Conservation (phyloP, 805 yeast genomes). For the Candida andamanensis region DNA sequence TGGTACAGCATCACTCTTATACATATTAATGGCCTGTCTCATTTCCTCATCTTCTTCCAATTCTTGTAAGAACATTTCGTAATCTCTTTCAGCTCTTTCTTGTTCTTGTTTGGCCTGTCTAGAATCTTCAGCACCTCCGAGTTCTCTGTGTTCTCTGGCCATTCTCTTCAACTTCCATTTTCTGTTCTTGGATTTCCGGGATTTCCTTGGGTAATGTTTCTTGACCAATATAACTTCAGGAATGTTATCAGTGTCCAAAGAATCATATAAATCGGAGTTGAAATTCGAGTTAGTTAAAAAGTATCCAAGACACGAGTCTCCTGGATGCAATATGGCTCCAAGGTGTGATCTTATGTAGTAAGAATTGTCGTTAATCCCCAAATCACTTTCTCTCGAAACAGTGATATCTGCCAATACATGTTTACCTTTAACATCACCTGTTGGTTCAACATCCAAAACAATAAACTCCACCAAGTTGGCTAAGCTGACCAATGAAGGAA, state of each 20-base stretch:
- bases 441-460: slow-evolving; percentile 90
- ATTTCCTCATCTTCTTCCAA: slow-evolving; percentile 95
- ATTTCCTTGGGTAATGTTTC: slow-evolving; percentile 80
- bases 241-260: slow-evolving; percentile 51
- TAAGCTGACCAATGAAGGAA: slow-evolving; percentile 68
- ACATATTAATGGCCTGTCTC: slow-evolving; percentile 84
- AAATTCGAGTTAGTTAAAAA: slow-evolving; percentile 79
- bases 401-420: slow-evolving; percentile 85
- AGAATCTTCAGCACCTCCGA: slow-evolving; percentile 63
- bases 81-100: slow-evolving; percentile 91
- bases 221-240: slow-evolving; percentile 88
- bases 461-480: slow-evolving; percentile 79
- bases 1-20: slow-evolving; percentile 51
- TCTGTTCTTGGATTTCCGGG: slow-evolving; percentile 70
- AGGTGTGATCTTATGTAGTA: slow-evolving; percentile 85
- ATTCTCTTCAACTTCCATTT: slow-evolving; percentile 92
- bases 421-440: slow-evolving; percentile 73
- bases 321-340: slow-evolving; percentile 93
- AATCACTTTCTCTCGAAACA: slow-evolving; percentile 81
- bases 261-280: slow-evolving; percentile 82
- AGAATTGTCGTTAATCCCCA: slow-evolving; percentile 80
- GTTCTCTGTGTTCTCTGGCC: slow-evolving; percentile 92
- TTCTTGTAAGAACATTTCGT: slow-evolving; percentile 92
- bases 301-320: slow-evolving; percentile 93
- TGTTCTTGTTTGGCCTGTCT: slow-evolving; percentile 83